Conservation (phyloP, 2,329 filamentous ascomycete genomes). For the Plectosphaerella sp. region DNA sequence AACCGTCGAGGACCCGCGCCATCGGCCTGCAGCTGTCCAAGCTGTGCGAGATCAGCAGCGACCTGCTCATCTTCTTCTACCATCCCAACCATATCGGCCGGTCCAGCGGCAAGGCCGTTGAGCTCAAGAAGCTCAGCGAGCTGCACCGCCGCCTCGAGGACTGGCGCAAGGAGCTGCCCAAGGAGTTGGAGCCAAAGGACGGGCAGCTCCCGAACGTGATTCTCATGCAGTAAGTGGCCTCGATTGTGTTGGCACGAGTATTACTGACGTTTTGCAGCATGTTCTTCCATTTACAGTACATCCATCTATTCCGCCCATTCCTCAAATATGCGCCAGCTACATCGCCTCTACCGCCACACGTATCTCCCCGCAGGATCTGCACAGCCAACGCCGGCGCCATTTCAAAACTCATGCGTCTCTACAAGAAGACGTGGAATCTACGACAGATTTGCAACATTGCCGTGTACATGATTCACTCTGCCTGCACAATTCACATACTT, state of each 20-base stretch:
- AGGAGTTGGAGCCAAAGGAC: constrained; percentile 84
- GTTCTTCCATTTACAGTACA: constrained; percentile 95
- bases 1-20: constrained; percentile 79
- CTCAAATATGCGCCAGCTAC: constrained; percentile 79
- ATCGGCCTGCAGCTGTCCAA: constrained; percentile 76
- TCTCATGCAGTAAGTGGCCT: constrained; percentile 69
- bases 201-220: constrained; percentile 81
- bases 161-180: constrained; percentile 80
- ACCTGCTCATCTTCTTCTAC: constrained; percentile 86
- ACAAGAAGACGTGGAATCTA: constrained; percentile 87
- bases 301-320: constrained; percentile 93
- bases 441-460: constrained; percentile 95
- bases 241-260: background rate
- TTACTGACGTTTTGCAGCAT: constrained; percentile 56
- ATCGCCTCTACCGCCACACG: constrained; percentile 79
- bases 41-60: constrained; percentile 89
- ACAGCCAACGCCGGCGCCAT: constrained; percentile 85
- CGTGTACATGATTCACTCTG: constrained; percentile 91
- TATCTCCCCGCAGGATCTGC: constrained; percentile 87
- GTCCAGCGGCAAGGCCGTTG: constrained; percentile 69
- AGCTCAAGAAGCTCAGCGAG: constrained; percentile 89
- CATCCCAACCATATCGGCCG: constrained; percentile 66
- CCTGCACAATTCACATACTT: constrained; percentile 89
- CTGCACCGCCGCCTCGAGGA: constrained; percentile 85
- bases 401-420: constrained; percentile 89